These are phyloP conservation scores for Candida pseudofarinosa DNA, from an alignment of 805 yeast species.

Conservation along the genomic window DNA sequence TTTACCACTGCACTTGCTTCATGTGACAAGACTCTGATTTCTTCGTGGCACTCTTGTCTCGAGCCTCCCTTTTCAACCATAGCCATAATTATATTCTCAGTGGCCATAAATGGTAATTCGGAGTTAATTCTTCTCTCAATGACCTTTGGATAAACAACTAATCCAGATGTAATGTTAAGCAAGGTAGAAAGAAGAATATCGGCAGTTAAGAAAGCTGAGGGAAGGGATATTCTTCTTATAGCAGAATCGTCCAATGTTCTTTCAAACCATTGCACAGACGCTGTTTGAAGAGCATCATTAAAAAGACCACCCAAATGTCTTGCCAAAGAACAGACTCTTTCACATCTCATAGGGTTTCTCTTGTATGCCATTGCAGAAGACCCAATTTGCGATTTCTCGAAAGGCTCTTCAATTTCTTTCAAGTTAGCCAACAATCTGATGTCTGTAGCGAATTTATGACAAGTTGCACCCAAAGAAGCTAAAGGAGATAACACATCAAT, in stretches of 20 bases:
- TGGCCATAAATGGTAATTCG: constrained; percentile 99
- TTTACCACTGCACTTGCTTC: constrained; percentile 97
- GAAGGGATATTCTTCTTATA: constrained; percentile 92
- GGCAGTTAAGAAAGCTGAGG: constrained; percentile 94
- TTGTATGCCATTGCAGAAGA: constrained; percentile 99
- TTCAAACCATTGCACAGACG: constrained; percentile 99
- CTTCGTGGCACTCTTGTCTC: constrained; percentile 97
- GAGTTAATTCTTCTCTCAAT: constrained; percentile 92
- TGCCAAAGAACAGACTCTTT: constrained; percentile 96
- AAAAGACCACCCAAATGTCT: constrained; percentile 91
- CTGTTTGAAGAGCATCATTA: constrained; percentile 93
- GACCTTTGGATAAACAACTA: constrained; percentile 98
- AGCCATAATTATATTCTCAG: constrained; percentile 98
- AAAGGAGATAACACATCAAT: constrained; percentile 90
- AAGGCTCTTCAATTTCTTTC: constrained; percentile 97
- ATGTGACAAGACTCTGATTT: constrained; percentile 93
- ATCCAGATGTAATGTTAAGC: constrained; percentile 87
- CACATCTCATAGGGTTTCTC: constrained; percentile 99
- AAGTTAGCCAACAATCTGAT: constrained; percentile 91
- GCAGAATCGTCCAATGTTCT: constrained; percentile 98
- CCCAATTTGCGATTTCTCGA: constrained; percentile 97
- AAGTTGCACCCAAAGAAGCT: constrained; percentile 91
- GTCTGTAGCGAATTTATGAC: constrained; percentile 97
- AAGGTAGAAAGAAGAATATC: constrained; percentile 88
- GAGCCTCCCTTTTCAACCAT: constrained; percentile 98